Conservation (phyloP, 2,329 filamentous ascomycete genomes). For the Cyclaneusma minus region DNA sequence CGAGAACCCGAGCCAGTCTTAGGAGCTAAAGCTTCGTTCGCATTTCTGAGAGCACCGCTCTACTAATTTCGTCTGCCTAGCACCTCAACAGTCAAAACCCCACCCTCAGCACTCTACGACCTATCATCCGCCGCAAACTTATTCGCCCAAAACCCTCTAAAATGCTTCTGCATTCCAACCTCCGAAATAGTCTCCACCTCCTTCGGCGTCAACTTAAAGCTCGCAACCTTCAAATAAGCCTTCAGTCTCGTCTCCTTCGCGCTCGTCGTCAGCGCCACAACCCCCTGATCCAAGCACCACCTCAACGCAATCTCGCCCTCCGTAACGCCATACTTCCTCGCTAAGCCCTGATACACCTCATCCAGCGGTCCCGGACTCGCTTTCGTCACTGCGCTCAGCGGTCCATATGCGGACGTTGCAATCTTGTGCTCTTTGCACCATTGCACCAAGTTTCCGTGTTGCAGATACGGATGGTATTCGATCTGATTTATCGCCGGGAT, state of each 20-base stretch:
- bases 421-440: slow-evolving; percentile 44
- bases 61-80: too few species aligned
- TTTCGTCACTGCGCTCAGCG: slow-evolving; percentile 34
- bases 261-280: slow-evolving; percentile 44
- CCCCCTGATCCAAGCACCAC: slow-evolving; percentile 44
- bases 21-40: too few species aligned
- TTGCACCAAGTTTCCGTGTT: slow-evolving; percentile 41
- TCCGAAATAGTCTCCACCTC: slow-evolving; percentile 41
- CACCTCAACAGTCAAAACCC: too few species aligned
- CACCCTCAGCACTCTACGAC: too few species aligned
- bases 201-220: slow-evolving; percentile 41
- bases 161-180: slow-evolving; percentile 43
- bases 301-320: slow-evolving; percentile 39
- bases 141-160: slow-evolving; percentile 39
- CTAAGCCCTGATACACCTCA: slow-evolving; percentile 30
- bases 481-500: slow-evolving; percentile 65
- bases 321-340: slow-evolving; percentile 41
- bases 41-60: too few species aligned
- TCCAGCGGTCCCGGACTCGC: slow-evolving; percentile 38
- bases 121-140: slow-evolving; percentile 36
- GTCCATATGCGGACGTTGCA: slow-evolving; percentile 36
- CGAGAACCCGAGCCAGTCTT: too few species aligned
- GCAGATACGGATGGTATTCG: slow-evolving; percentile 64
- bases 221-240: slow-evolving; percentile 32
- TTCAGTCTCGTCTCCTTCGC: slow-evolving; percentile 39